phyloP scores from a whole-genome alignment of 176 grass and related monocot genomes.

The Stipa capillata region DNA sequence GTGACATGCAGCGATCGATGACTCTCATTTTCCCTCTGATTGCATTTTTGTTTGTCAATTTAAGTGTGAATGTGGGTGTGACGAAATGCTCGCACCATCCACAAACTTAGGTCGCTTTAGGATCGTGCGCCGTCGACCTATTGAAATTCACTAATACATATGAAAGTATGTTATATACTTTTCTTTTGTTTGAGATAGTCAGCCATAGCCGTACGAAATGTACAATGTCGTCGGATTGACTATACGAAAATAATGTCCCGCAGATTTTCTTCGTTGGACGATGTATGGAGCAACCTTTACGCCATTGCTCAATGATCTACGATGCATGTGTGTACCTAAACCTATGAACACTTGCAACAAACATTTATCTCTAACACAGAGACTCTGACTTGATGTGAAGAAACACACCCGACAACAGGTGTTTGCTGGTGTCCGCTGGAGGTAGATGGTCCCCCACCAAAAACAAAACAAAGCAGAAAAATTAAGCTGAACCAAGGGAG shows the following conservation, averaged over 20 bases:
- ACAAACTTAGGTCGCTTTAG: too few relatives aligned
- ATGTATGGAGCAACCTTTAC: too few relatives aligned
- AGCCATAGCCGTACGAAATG: too few relatives aligned
- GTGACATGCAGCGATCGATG: not conserved
- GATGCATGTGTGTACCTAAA: not conserved
- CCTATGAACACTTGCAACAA: not conserved
- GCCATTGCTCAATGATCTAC: not conserved
- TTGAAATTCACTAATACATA: too few relatives aligned
- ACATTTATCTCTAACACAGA: not conserved
- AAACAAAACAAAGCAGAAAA: not conserved
- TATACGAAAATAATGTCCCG: too few relatives aligned
- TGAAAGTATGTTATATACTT: too few relatives aligned
- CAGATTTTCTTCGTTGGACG: too few relatives aligned
- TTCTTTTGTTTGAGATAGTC: too few relatives aligned
- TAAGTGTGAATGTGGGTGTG: not conserved
- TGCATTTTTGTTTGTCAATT: not conserved
- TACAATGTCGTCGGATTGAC: too few relatives aligned
- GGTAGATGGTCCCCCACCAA: not conserved
- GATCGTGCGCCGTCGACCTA: too few relatives aligned
- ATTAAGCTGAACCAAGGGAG: not conserved
- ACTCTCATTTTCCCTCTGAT: not conserved
- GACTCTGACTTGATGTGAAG: not conserved
- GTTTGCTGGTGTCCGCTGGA: not conserved
- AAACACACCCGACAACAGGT: not conserved
- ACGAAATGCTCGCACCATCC: too few relatives aligned